Base-by-base conservation (phyloP, 768 basidiomycete species). In the Suillus spraguei region DNA sequence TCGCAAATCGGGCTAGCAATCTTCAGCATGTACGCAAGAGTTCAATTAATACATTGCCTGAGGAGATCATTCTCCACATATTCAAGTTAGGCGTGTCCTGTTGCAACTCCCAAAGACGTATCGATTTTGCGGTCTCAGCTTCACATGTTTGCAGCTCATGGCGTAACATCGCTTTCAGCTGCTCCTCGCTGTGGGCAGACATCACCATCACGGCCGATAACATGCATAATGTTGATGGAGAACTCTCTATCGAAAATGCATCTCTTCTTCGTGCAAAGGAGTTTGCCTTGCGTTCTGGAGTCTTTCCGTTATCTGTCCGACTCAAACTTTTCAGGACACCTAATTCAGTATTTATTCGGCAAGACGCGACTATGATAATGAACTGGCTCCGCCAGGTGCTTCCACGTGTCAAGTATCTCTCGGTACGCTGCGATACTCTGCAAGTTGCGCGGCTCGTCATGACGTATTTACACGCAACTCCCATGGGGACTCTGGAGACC, bases 81-180 rank as follows among this genome's bases (percentile, higher is more conserved):
- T 67, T 65, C 52, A 41, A 60, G 24, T 22, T 62, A 22, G 65
- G 60, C 5, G 22, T 49, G 5, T 33, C 42, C 35, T 20, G 28
- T 46, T 38, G 42, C 54, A 20, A 36, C 6, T 53, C 32, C 5
- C 33, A 44, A 44, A 7, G 36, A 38, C 14, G 8, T n/a, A 50
- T 47, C 39, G 56, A 60, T 33, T 65, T 62, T 42, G 56, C 64
- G 1, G 76, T 83, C n/a, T 24, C 69, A 14, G 63, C 80, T 17
- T 78, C 78, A 44, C 81, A 82, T 62, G 80, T 83, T 46, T 82
- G 77, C n/a, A 62, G 62, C 20, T 71, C 69, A 55, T 83, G 82
- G 81, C 75, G 82, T 53, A 68, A 67, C 4, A 66, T 77, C 17
- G 80, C 79, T 1, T 60, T 80, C 32, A 66, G 68, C 16, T 77